A percentile compares a stretch with the other conserved stretches of the same genome.
phyloP scores from a whole-genome alignment of 805 yeast species.

The Wickerhamiella allomyrinae region DNA sequence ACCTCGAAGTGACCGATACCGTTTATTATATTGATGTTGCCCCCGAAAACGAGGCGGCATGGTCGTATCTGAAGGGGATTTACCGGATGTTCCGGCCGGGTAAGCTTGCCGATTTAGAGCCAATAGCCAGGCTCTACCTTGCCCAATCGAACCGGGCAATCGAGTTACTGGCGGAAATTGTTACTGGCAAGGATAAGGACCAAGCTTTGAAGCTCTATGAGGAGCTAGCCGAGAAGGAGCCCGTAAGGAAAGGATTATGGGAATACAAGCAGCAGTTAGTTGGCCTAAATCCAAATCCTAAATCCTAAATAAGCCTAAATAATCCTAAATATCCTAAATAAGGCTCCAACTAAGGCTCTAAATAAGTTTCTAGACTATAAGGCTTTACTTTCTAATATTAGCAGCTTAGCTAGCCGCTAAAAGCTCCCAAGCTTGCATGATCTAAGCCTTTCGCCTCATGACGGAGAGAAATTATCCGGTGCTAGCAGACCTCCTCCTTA shows the following conservation, averaged over 20 bases:
- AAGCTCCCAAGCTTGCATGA: no score
- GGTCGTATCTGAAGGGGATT: constrained; percentile 70
- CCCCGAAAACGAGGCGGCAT: constrained; percentile 71
- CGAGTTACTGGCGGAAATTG: background rate
- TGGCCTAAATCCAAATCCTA: background rate
- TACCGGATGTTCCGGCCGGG: constrained; percentile 27
- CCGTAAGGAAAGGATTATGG: constrained; percentile 39
- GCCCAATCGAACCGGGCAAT: background rate
- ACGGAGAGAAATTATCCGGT: background rate
- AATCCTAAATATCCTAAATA: no score
- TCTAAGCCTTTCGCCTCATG: no score
- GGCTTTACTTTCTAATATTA: no score
- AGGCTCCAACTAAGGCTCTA: no score
- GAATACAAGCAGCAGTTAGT: constrained; percentile 17
- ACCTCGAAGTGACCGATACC: constrained; percentile 41
- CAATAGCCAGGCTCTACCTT: background rate
- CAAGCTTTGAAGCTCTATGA: constrained; percentile 35
- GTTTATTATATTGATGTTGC: constrained; percentile 37
- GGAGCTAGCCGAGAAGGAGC: constrained; percentile 43
- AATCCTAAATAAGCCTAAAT: no score
- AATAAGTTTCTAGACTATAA: no score
- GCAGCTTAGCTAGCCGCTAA: no score
- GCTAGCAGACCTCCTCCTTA: background rate
- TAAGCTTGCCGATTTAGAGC: background rate
- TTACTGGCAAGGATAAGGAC: constrained; percentile 16